phyloP scores from a whole-genome alignment of 352 stramenopile species.

The Peronospora destructor region DNA sequence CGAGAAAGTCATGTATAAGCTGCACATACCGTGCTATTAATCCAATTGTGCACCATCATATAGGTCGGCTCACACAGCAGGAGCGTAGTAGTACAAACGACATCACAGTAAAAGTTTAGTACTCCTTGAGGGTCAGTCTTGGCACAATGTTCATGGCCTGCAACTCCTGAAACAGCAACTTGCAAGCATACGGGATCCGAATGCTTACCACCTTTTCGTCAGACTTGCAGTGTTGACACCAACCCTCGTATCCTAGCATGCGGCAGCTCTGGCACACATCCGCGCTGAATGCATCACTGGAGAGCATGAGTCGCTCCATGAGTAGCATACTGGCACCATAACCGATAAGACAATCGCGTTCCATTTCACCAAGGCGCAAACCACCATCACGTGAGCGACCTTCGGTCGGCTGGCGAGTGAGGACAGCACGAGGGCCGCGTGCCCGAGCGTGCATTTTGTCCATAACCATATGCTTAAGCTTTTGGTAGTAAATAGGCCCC shows the following conservation, averaged over 20 bases:
- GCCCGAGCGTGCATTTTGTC: conserved; percentile 99
- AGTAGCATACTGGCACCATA: conserved; percentile 99
- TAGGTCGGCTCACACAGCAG: conserved; percentile 15
- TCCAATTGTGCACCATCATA: conserved; percentile 15
- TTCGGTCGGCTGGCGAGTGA: conserved; percentile 99
- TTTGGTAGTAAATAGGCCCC: conserved; percentile 99
- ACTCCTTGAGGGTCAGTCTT: conserved; percentile 94
- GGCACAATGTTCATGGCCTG: conserved; percentile 99
- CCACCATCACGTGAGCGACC: conserved; percentile 96
- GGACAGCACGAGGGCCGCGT: conserved; percentile 89
- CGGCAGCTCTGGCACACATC: conserved; percentile 97
- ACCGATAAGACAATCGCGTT: conserved; percentile 99
- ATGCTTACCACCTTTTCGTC: conserved; percentile 97
- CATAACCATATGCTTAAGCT: conserved; percentile 99
- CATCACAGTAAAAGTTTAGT: conserved; percentile 27
- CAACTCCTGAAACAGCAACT: conserved; percentile 97
- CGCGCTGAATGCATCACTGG: conserved; percentile 97
- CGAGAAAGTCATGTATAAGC: conserved; percentile 3
- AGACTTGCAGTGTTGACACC: conserved; percentile 98
- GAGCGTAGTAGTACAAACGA: conserved; percentile 15
- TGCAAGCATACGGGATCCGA: conserved; percentile 98
- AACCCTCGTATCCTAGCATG: conserved; percentile 95
- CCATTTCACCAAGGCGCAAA: conserved; percentile 99
- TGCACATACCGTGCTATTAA: conserved; percentile 20
- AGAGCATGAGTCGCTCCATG: conserved; percentile 99